These are phyloP conservation scores for Fusarium oxysporum DNA, from an alignment of 2,329 filamentous ascomycete species.

Conservation along the genomic window DNA sequence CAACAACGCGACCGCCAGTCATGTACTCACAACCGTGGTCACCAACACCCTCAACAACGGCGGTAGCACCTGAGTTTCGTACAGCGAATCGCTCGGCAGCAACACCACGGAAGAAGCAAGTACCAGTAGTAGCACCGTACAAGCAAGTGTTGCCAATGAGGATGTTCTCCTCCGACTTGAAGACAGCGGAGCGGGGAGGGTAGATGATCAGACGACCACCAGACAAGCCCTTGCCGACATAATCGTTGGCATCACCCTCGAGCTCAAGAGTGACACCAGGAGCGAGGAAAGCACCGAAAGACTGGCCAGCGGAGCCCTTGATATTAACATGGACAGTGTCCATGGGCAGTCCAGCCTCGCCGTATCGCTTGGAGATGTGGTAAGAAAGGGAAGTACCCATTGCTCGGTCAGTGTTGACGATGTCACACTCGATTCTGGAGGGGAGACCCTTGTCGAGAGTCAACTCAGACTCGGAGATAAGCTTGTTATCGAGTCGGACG, in stretches of 20 bases:
- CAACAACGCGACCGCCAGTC: conserved; percentile 91
- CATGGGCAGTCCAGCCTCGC: conserved; percentile 86
- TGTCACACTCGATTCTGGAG: conserved; percentile 92
- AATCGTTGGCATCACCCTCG: conserved; percentile 96
- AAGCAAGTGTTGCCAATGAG: conserved; percentile 94
- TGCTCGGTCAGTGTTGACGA: conserved; percentile 95
- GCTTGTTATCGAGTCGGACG: conserved; percentile 93
- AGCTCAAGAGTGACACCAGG: conserved; percentile 94
- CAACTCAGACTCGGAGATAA: conserved; percentile 94
- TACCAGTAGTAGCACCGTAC: conserved; percentile 91
- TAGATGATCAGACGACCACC: conserved; percentile 94
- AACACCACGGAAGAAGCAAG: conserved; percentile 96
- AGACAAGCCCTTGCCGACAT: conserved; percentile 94
- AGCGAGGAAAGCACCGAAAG: conserved; percentile 93
- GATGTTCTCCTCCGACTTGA: conserved; percentile 96
- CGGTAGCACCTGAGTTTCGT: conserved; percentile 93
- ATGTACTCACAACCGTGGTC: conserved; percentile 99
- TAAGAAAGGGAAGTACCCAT: conserved; percentile 95
- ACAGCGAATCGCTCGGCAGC: conserved; percentile 97
- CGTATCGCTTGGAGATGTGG: conserved; percentile 92
- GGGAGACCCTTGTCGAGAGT: conserved; percentile 95
- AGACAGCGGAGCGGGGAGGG: conserved; percentile 88
- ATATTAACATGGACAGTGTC: conserved; percentile 97
- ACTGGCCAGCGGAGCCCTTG: conserved; percentile 95
- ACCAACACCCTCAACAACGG: conserved; percentile 96